A percentile compares a stretch with the other conserved stretches of the same genome.
Conservation (phyloP, 768 basidiomycete species). For the Clitopilus hobsonii region DNA sequence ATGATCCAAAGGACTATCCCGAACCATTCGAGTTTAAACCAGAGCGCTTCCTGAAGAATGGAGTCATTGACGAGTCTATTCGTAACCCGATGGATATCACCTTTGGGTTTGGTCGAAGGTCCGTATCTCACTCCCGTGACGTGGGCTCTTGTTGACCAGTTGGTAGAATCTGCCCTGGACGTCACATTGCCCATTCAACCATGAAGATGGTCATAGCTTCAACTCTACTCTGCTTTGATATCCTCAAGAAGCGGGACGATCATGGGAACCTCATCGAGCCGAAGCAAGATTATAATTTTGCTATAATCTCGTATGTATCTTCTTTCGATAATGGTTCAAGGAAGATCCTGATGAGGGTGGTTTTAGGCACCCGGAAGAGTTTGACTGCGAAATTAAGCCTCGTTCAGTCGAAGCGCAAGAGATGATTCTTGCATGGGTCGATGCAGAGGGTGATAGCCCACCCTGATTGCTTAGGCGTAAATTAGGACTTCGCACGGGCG, state of each 20-base stretch:
- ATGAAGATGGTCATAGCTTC: slow-evolving; percentile 20
- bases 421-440: too few species aligned
- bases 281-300: slow-evolving; percentile 2
- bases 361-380: not conserved
- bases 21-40: slow-evolving; percentile 23
- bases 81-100: slow-evolving; percentile 4
- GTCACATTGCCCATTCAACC: slow-evolving; percentile 15
- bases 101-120: slow-evolving; percentile 22
- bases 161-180: slow-evolving; percentile 13
- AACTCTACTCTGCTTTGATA: slow-evolving; percentile 19
- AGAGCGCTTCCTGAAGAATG: slow-evolving; percentile 21
- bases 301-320: slow-evolving; percentile 2
- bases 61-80: slow-evolving; percentile 12
- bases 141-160: not conserved
- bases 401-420: too few species aligned
- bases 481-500: too few species aligned
- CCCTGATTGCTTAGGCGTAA: too few species aligned
- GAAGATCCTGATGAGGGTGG: not conserved
- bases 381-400: not conserved
- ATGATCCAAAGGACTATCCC: slow-evolving; percentile 22
- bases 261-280: slow-evolving; percentile 14
- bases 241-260: slow-evolving; percentile 15
- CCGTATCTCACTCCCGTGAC: not conserved
- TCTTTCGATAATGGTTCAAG: not conserved
- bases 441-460: too few species aligned